Conservation (phyloP, 805 yeast genomes). For the Zygosaccharomyces kombuchaensis region DNA sequence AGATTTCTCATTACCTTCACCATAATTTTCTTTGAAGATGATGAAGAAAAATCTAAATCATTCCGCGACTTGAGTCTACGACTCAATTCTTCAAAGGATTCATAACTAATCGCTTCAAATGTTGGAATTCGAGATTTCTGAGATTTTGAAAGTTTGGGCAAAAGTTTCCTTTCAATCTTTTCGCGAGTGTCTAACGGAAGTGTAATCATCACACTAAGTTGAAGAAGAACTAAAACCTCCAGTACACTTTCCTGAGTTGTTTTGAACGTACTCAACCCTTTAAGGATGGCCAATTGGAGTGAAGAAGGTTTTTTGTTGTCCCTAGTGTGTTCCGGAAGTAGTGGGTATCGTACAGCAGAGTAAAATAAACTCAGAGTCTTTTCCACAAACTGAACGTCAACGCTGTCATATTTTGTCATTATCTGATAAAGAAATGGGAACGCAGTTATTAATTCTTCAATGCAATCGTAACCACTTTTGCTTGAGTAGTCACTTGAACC, state of each 20-base stretch:
- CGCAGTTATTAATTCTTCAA: constrained; percentile 50
- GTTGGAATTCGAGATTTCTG: constrained; percentile 49
- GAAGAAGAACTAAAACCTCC: constrained; percentile 47
- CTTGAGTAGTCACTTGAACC: constrained; percentile 22
- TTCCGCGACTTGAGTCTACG: constrained; percentile 33
- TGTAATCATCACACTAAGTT: constrained; percentile 48
- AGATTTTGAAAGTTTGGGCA: constrained; percentile 34
- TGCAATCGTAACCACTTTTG: constrained; percentile 52
- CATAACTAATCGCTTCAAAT: constrained; percentile 55
- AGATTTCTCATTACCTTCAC: constrained; percentile 46
- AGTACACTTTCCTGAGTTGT: constrained; percentile 34
- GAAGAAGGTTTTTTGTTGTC: constrained; percentile 58
- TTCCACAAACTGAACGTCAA: constrained; percentile 38
- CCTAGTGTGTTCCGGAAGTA: constrained; percentile 51
- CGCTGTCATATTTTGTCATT: constrained; percentile 31
- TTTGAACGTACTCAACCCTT: constrained; percentile 39
- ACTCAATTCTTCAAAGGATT: constrained; percentile 41
- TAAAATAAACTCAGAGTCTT: constrained; percentile 55
- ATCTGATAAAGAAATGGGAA: constrained; percentile 48
- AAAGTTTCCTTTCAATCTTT: constrained; percentile 52
- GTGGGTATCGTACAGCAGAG: constrained; percentile 67
- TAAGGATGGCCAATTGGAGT: constrained; percentile 57
- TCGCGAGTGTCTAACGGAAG: constrained; percentile 61
- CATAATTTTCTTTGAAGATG: constrained; percentile 44
- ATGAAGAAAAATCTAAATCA: constrained; percentile 29